Percentiles rank a stretch among this genome's conserved stretches.
Evolutionary conservation across 148 eudicot species (phyloP).

Genomic region (Polygonum aviculare): DNA sequence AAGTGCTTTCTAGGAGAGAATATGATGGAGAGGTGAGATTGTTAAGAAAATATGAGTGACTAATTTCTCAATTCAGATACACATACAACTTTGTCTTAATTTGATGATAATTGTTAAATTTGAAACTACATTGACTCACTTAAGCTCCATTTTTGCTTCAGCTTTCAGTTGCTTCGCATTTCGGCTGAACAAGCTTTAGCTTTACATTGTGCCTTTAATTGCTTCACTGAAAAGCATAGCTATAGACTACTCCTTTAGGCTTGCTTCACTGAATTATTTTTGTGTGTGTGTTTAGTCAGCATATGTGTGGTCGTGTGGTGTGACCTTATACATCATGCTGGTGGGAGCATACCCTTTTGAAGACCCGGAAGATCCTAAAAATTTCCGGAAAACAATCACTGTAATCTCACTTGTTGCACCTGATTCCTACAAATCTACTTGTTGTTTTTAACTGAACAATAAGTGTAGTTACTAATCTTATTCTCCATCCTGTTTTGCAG

Average conservation of each 20-base stretch:
- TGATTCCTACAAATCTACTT: background rate
- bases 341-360: conserved; percentile 90
- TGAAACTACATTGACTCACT: no score
- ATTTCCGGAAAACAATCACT: conserved; percentile 55
- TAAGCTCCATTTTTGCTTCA: background rate
- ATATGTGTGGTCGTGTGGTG: conserved; percentile 97
- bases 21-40: conserved; percentile 11
- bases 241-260: background rate
- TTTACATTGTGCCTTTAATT: background rate
- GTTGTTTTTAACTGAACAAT: background rate
- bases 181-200: background rate
- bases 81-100: background rate
- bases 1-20: conserved; percentile 11
- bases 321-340: conserved; percentile 79
- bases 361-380: conserved; percentile 68
- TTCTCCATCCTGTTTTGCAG: conserved; percentile 26
- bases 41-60: background rate
- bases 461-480: background rate
- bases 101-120: no score
- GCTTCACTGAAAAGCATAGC: background rate
- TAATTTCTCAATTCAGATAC: background rate
- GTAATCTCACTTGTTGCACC: conserved; percentile 30
- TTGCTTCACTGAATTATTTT: background rate
- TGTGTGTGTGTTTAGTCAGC: conserved; percentile 38
- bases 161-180: conserved; percentile 2